These are phyloP conservation scores for Rhododendron ferrugineum DNA, from an alignment of 148 eudicot species.

Conservation along the genomic window DNA sequence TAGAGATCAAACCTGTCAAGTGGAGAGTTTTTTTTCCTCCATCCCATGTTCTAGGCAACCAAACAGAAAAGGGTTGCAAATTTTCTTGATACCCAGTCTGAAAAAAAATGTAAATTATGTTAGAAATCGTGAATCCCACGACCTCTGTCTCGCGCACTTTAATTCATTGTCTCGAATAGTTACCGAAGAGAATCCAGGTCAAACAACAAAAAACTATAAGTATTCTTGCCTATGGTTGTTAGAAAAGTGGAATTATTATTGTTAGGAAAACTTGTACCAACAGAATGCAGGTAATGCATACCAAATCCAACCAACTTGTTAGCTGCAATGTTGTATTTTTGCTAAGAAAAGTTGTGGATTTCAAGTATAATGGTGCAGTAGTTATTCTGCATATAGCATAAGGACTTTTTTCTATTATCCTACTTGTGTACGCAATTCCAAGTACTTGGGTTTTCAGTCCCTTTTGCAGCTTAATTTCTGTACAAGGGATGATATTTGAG, in stretches of 20 bases:
- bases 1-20: too few species aligned
- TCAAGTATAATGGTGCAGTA: neutral
- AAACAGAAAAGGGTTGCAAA: too few species aligned
- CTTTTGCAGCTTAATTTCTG: neutral
- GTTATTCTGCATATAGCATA: neutral
- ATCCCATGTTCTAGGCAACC: conserved; percentile 9
- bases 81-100: too few species aligned
- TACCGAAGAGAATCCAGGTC: neutral
- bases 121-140: too few species aligned
- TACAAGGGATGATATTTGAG: neutral
- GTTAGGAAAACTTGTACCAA: neutral
- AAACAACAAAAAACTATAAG: too few species aligned
- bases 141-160: too few species aligned
- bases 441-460: neutral
- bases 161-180: neutral
- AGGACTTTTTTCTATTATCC: neutral
- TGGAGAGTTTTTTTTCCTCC: too few species aligned
- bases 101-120: too few species aligned
- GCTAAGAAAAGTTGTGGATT: neutral
- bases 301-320: neutral
- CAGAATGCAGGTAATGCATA: neutral
- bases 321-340: neutral
- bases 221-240: too few species aligned
- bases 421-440: neutral
- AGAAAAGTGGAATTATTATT: too few species aligned